A percentile compares a stretch with the other conserved stretches of the same genome.
Conservation (phyloP, 2,329 filamentous ascomycete genomes). For the Knufia fluminis region DNA sequence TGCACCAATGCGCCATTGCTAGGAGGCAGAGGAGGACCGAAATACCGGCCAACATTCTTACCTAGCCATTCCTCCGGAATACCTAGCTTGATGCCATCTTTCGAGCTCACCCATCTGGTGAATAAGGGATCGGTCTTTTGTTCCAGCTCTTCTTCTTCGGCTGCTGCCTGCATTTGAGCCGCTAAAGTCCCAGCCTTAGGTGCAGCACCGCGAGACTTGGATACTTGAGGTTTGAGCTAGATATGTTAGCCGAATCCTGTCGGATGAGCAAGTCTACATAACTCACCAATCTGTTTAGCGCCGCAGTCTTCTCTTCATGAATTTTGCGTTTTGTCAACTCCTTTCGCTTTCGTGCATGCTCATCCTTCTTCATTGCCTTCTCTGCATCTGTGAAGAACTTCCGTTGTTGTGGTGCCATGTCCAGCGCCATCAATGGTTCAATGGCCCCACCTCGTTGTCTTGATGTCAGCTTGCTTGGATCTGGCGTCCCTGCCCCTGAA, state of each 20-base stretch:
- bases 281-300: conserved; percentile 21
- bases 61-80: conserved; percentile 42
- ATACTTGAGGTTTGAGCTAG: conserved; percentile 54
- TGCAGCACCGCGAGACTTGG: conserved; percentile 47
- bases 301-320: conserved; percentile 61
- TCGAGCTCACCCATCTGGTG: conserved; percentile 37
- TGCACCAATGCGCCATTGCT: conserved; percentile 17
- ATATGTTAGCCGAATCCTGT: conserved; percentile 9
- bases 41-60: conserved; percentile 33
- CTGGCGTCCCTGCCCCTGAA: conserved; percentile 48
- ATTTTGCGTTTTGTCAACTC: conserved; percentile 69
- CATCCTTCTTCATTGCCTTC: conserved; percentile 61
- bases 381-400: conserved; percentile 65
- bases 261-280: not conserved
- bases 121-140: conserved; percentile 36
- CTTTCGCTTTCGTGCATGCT: conserved; percentile 65
- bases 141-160: conserved; percentile 28
- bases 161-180: conserved; percentile 32
- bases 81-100: conserved; percentile 33
- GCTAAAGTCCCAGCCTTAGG: conserved; percentile 34
- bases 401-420: conserved; percentile 37
- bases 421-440: conserved; percentile 43
- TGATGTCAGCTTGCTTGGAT: conserved; percentile 58
- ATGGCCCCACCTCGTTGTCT: conserved; percentile 54
- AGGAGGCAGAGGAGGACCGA: conserved; percentile 22